Conservation (phyloP, 2,329 filamentous ascomycete genomes). For the Fusarium robinianum region DNA sequence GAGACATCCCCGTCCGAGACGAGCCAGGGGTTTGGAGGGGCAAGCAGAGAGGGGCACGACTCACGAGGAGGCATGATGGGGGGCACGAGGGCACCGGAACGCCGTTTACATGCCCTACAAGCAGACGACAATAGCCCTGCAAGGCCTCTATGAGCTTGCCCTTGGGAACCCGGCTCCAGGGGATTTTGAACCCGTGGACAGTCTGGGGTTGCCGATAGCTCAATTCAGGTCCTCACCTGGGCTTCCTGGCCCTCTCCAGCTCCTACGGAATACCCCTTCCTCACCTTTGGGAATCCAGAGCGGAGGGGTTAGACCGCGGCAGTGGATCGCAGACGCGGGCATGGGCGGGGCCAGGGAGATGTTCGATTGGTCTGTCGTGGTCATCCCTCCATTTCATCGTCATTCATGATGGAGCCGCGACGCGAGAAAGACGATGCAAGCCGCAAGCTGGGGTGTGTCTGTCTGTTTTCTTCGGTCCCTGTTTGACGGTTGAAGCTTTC, state of each 20-base stretch:
- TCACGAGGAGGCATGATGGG: too few species aligned
- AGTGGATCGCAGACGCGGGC: slow-evolving; percentile 33
- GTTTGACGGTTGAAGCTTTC: too few species aligned
- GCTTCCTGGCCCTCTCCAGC: slow-evolving; percentile 10
- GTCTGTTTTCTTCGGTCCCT: too few species aligned
- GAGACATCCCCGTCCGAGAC: slow-evolving; percentile 8
- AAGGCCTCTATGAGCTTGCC: too few species aligned
- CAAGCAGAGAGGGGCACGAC: slow-evolving; percentile 6
- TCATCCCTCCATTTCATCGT: slow-evolving; percentile 32
- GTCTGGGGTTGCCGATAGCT: too few species aligned
- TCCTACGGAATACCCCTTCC: too few species aligned
- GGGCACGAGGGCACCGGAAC: background rate
- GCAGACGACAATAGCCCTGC: too few species aligned
- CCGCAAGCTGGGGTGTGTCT: slow-evolving; percentile 28
- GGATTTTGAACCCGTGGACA: too few species aligned
- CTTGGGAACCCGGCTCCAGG: too few species aligned
- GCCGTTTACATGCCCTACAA: too few species aligned
- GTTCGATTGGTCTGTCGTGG: slow-evolving; percentile 27
- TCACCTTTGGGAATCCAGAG: slow-evolving; percentile 26
- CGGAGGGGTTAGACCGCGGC: slow-evolving; percentile 31
- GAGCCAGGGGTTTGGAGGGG: slow-evolving; percentile 11
- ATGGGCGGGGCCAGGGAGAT: slow-evolving; percentile 21
- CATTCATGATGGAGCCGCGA: slow-evolving; percentile 37
- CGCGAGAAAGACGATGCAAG: slow-evolving; percentile 36
- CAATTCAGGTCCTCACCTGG: slow-evolving; percentile 11